phyloP scores from a whole-genome alignment of 2,329 filamentous ascomycete species.

The Hysterium pulicare region DNA sequence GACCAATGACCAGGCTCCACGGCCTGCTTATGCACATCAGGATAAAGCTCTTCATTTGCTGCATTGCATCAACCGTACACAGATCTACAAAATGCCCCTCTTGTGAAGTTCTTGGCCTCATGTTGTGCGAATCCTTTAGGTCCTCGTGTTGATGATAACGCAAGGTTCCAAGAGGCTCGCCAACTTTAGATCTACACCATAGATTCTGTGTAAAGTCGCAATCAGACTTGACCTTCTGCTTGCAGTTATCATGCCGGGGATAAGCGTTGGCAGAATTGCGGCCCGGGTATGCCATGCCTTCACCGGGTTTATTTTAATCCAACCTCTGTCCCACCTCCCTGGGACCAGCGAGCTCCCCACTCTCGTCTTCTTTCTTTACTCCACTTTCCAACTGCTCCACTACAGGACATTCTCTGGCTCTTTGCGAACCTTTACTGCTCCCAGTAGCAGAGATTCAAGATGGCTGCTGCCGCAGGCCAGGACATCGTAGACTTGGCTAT shows the following conservation, averaged over 20 bases:
- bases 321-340: not conserved
- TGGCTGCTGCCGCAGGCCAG: constrained; percentile 30
- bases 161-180: not conserved
- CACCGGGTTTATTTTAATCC: not conserved
- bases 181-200: not conserved
- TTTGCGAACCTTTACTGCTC: not conserved
- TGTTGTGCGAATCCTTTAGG: not conserved
- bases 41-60: too few species aligned
- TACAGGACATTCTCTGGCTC: not conserved
- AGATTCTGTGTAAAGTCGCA: not conserved
- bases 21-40: too few species aligned
- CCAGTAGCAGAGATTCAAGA: constrained; percentile 18
- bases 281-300: too few species aligned
- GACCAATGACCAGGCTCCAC: too few species aligned
- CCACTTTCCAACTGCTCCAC: too few species aligned
- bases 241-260: not conserved
- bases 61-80: too few species aligned
- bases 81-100: too few species aligned
- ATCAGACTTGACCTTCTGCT: not conserved
- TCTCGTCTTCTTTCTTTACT: not conserved
- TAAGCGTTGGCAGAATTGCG: too few species aligned
- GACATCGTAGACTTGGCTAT: constrained; percentile 34
- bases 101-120: not conserved
- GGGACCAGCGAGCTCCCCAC: not conserved
- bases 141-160: not conserved